A percentile compares a stretch with the other conserved stretches of the same genome.
These are phyloP conservation scores for Umbelopsis sp. DNA, from an alignment of 192 early-diverging fungal species.

Conservation along the genomic window DNA sequence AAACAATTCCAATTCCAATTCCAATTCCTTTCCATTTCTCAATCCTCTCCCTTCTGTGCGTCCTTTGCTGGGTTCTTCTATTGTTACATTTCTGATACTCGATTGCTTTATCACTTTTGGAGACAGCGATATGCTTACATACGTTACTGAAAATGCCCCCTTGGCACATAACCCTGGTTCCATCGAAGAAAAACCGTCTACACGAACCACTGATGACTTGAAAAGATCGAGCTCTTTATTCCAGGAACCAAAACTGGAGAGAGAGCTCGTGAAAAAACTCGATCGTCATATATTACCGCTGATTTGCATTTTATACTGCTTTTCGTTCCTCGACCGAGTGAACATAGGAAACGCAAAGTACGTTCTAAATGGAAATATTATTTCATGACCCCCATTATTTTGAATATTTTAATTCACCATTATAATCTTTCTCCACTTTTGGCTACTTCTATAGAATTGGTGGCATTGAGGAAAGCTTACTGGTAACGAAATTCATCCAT, in stretches of 20 bases:
- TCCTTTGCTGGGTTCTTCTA: not conserved
- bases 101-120: not conserved
- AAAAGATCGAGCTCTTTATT: not conserved
- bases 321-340: conserved; percentile 64
- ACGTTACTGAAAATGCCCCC: not conserved
- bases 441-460: conserved; percentile 13
- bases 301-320: conserved; percentile 62
- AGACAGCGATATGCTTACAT: not conserved
- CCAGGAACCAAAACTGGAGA: conserved; percentile 29
- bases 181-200: not conserved
- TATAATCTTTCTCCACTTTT: not conserved
- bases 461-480: conserved; percentile 43
- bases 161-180: not conserved
- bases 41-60: too few relatives aligned
- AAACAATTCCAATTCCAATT: not conserved
- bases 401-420: not conserved
- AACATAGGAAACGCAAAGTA: conserved; percentile 74
- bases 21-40: not conserved
- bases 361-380: conserved; percentile 23
- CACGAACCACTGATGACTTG: not conserved
- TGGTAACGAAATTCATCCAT: conserved; percentile 30
- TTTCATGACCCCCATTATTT: not conserved
- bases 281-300: conserved; percentile 63
- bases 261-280: conserved; percentile 50
- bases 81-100: not conserved